Base-by-base conservation (phyloP, 495 filamentous ascomycete species). In the Neurospora terricola region DNA sequence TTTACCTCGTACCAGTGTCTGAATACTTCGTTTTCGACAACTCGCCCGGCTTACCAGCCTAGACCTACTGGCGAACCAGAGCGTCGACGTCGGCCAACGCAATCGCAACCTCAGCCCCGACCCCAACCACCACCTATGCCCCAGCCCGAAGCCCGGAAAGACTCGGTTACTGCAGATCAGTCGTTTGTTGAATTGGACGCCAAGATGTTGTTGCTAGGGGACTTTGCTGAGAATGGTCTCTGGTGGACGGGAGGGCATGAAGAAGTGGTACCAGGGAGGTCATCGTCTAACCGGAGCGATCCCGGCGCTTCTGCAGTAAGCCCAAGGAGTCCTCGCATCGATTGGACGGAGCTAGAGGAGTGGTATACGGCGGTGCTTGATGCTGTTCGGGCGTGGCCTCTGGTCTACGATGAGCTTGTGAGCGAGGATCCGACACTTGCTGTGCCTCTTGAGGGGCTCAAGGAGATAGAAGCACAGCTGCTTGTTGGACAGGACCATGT, bases 151-250 rank as follows among this genome's bases (percentile, higher is more conserved):
- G 71, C 72, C 16, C 81, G 78, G 34, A 82, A 73, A 71, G 80
- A 81, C 66, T 48, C 72, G 18, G 69, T 74, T 18, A 75, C 70
- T 71, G 80, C 70, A 45, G 81, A 83, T n/a, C 74, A 80, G 30
- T 73, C 79, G 9, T 81, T 85, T 48, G 74, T 79, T 23, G 83
- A 84, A 23, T 80, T 93, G 36, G 93, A 96, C 79, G 88, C 91
- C 0, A 96, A 94, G 80, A 90, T 92, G 0, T 83, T 96, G 14
- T 84, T 95, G 14, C 79, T 94, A n/a, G 93, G 93, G 16, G 89
- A 95, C 73, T 82, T 96, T 74, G 91, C 90, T 0, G 92, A 96
- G 79, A 96, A 95, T 78, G 93, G 93, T 2, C 87, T 87, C 16
- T 96, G 92, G 93, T 96, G 92, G 92, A 91, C 89, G 70, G 90